These are phyloP conservation scores for Vigna radiata DNA, from an alignment of 306 rosid species.

Conservation along the genomic window DNA sequence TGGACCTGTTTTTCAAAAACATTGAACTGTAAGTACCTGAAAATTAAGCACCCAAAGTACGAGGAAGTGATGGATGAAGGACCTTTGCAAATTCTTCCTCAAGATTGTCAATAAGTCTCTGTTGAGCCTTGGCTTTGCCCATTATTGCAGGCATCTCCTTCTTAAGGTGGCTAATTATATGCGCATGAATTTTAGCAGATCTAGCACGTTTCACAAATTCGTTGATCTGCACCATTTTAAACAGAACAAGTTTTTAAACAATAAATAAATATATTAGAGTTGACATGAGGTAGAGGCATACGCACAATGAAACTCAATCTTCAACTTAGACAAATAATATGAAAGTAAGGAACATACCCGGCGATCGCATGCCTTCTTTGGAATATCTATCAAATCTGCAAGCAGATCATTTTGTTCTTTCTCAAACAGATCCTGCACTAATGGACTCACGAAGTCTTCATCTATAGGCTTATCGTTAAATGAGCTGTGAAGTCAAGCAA, in stretches of 20 bases:
- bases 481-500: slow-evolving; percentile 56
- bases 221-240: slow-evolving; percentile 69
- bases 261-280: background rate
- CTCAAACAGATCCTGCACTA: slow-evolving; percentile 79
- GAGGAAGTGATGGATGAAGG: background rate
- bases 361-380: slow-evolving; percentile 92
- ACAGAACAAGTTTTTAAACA: background rate
- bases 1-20: slow-evolving; percentile 62
- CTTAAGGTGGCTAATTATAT: slow-evolving; percentile 85
- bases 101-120: slow-evolving; percentile 74
- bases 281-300: background rate
- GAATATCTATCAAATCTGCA: slow-evolving; percentile 80
- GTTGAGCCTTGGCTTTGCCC: slow-evolving; percentile 93
- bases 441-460: slow-evolving; percentile 64
- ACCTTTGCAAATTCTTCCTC: slow-evolving; percentile 85
- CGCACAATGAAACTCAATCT: slow-evolving; percentile 21
- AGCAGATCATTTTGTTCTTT: slow-evolving; percentile 87
- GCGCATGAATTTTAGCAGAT: slow-evolving; percentile 95
- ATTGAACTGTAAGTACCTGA: slow-evolving; percentile 1
- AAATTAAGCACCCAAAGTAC: slow-evolving; percentile 14
- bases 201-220: slow-evolving; percentile 97
- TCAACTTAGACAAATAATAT: background rate
- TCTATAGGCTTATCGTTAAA: slow-evolving; percentile 79
- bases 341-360: slow-evolving; percentile 57
- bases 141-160: slow-evolving; percentile 95